Base-by-base conservation (phyloP, 2,329 filamentous ascomycete genomes). In the Stenocarpella maydis region DNA sequence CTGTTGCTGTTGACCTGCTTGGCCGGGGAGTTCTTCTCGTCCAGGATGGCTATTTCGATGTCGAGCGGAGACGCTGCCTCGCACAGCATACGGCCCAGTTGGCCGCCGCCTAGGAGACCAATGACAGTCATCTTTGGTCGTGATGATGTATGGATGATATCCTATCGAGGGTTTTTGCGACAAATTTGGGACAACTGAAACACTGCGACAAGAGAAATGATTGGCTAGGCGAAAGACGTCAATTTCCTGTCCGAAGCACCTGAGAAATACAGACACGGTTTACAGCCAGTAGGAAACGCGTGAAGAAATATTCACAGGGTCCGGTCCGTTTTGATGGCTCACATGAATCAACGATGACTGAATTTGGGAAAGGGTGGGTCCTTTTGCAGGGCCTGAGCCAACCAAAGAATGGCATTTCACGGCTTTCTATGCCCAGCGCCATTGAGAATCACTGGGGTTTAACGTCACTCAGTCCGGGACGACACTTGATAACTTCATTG, bases 81-180 rank as follows among this genome's bases (percentile, higher is more conserved):
- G 73, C 92, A 91, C 24, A 98, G 88, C 96, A 98, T 98, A 73
- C 93, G 92, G 71, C 95, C 96, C 49, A 99, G 87, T 82, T 95
- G 92, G 75, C 92, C 92, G 64, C 86, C 86, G 71, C 86, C 86
- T 1, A 88, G 79, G 65, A 88, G 80, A 68, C 86, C 86, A 68
- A 88, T 54, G 19, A 67, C 65, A 50, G 65, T 50, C 65, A 67
- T 67, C 31, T 39, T 26, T 67, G 41, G 12, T 55, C 39, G 34
- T 37, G 31, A 17, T 39, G 52, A 55, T 8, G 12, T 39, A 24
- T 26, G 4, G 31, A 54, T 43, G 37, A 1, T 4, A 15, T 19
- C 17, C 34, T 34, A 8, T 43, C 21, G 63, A 19, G 34, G 34
- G 9, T 10, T 12, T 54, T 2, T 45, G 54, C 2, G 10, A 17